phyloP scores from a whole-genome alignment of 495 filamentous ascomycete genomes.

The Glutinoglossum americanum region DNA sequence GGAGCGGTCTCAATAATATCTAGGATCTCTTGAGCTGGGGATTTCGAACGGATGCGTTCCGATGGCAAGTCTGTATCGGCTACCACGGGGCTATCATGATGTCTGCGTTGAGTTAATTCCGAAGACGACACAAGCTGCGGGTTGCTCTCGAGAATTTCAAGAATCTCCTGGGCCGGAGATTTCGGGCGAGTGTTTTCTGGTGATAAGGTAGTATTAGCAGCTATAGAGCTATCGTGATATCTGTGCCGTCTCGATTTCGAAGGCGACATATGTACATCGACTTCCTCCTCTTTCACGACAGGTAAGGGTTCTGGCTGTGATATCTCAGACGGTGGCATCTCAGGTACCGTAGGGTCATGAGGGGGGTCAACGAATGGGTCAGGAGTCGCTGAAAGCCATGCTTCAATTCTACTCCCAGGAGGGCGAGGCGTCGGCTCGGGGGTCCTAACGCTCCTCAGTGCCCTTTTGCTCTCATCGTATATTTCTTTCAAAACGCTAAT shows the following conservation, averaged over 20 bases:
- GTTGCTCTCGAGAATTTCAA: not conserved
- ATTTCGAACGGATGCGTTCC: not conserved
- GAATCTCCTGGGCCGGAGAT: not conserved
- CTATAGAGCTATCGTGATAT: not conserved
- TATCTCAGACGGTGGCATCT: not conserved
- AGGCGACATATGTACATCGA: not conserved
- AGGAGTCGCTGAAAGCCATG: slow-evolving; percentile 49
- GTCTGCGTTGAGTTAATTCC: not conserved
- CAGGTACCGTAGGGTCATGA: not conserved
- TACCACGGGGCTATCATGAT: not conserved
- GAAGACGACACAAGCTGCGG: not conserved
- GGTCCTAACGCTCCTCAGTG: not conserved
- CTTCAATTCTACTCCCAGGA: slow-evolving; percentile 35
- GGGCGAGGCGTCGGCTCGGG: not conserved
- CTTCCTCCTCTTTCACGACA: not conserved
- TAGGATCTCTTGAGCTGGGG: not conserved
- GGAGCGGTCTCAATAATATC: not conserved
- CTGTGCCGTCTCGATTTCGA: not conserved
- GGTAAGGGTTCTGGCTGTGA: not conserved
- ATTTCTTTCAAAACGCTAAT: not conserved
- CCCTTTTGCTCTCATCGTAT: not conserved
- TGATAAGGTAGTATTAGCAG: not conserved
- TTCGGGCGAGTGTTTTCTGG: not conserved
- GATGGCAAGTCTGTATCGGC: not conserved
- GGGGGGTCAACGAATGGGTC: slow-evolving; percentile 46